Base-by-base conservation (phyloP, 306 rosid species). In the Carpinus fangiana region DNA sequence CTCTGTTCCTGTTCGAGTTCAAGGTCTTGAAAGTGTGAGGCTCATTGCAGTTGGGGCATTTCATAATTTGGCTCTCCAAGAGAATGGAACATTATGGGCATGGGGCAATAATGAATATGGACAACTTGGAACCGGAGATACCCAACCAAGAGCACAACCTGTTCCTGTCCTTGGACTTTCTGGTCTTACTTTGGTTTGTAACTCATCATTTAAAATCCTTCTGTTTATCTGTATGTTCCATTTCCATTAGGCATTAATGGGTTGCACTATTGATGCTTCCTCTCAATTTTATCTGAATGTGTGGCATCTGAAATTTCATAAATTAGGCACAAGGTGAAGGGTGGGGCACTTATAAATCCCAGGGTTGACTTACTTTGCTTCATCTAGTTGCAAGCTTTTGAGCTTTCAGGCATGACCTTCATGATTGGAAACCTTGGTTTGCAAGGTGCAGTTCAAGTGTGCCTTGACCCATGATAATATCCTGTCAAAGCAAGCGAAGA, bases 51-150 rank as follows among this genome's bases (percentile, higher is more conserved):
- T 93, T 18, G 99, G 99, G 65, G 99, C 99, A 70, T 96, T 96
- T 81, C 99, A 96, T 85, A 96, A 96, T 87, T 87, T 96, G 82
- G 99, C 99, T 80, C 97, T 96, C 74, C 94, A 96, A 82, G 97
- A 91, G 76, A 91, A 90, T 90, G 98, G 97, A 61, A 87, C 93
- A 76, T 83, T 93, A 84, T 91, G 93, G 99, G 99, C 99, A 59
- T 96, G 99, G 99, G 98, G 99, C 72, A 96, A 93, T 75, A 93
- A 96, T 88, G 99, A 96, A 80, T 96, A 96, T 69, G 99, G 99
- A 82, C 99, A 96, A 75, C 92, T 96, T 54, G 99, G 99, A 81
- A 96, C 98, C n/a, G 98, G 99, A 77, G 99, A 96, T 86, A 96
- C 99, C 52, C 99, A 96, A 73, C 99, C 99, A 6, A 90, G 98